Conservation (phyloP, 2,329 filamentous ascomycete genomes). For the Cercospora berteroae region DNA sequence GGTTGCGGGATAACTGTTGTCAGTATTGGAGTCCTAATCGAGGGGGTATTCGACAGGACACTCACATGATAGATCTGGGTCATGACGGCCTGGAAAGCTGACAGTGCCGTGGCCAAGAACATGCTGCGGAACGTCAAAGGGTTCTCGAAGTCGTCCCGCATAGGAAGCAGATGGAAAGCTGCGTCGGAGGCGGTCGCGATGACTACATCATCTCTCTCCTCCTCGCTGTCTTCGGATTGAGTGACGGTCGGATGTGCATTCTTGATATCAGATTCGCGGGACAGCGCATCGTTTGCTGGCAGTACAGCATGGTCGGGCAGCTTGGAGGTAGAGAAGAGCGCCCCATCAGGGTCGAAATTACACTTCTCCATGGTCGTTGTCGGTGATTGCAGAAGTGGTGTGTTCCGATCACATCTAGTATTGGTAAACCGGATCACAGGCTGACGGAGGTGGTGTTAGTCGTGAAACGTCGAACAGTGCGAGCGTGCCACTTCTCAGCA, state of each 20-base stretch:
- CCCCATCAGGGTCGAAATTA: background rate
- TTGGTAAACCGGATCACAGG: background rate
- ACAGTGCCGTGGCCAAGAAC: conserved; percentile 50
- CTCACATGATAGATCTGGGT: conserved; percentile 53
- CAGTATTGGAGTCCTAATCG: too few relatives aligned
- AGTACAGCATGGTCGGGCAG: background rate
- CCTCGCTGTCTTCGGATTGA: background rate
- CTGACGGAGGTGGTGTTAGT: background rate
- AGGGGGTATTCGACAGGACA: too few relatives aligned
- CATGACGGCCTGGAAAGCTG: conserved; percentile 57
- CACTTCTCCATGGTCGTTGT: background rate
- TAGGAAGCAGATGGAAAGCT: conserved; percentile 48
- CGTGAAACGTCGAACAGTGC: background rate
- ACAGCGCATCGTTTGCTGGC: background rate
- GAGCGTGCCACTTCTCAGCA: background rate
- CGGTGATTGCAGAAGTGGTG: background rate
- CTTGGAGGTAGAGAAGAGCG: background rate
- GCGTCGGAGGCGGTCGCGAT: conserved; percentile 56
- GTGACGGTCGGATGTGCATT: background rate
- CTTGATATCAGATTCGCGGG: background rate
- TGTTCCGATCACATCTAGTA: background rate
- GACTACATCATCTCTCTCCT: conserved; percentile 38
- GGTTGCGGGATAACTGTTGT: background rate
- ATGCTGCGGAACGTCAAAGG: conserved; percentile 56
- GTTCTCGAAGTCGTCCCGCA: conserved; percentile 55